Conservation (phyloP, 176 grass and related monocot species). For the Triticum aestivum region DNA sequence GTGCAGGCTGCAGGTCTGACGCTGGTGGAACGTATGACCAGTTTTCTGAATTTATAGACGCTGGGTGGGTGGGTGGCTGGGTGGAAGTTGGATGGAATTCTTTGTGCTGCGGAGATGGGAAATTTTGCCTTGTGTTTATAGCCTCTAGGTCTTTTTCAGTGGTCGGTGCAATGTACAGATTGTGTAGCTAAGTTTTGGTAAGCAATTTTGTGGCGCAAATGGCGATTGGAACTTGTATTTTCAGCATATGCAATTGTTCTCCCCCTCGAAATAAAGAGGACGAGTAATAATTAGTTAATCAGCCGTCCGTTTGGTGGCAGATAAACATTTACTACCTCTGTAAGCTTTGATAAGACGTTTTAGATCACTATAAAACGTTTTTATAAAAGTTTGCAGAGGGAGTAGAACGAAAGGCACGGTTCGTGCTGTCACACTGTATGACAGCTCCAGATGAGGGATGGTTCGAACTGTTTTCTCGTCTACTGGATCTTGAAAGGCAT, state of each 20-base stretch:
- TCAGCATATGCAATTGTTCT: not conserved
- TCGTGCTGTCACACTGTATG: too few relatives aligned
- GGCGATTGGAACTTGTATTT: not conserved
- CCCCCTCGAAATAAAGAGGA: constrained; percentile 26
- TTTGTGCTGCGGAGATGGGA: not conserved
- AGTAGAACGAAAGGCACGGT: too few relatives aligned
- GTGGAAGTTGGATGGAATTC: constrained; percentile 14
- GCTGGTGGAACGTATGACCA: not conserved
- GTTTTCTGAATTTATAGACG: not conserved
- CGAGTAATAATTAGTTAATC: not conserved
- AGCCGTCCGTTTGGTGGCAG: not conserved
- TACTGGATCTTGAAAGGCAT: not conserved
- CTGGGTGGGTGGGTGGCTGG: not conserved
- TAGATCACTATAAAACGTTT: too few relatives aligned
- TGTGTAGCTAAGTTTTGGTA: constrained; percentile 9
- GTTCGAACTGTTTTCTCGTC: not conserved
- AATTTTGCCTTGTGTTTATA: constrained; percentile 43
- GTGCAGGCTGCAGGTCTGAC: not conserved
- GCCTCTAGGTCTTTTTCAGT: constrained; percentile 16
- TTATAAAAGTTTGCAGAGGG: too few relatives aligned
- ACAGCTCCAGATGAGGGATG: too few relatives aligned
- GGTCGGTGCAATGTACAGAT: constrained; percentile 3
- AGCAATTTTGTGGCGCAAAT: constrained; percentile 37
- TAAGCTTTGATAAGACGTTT: too few relatives aligned
- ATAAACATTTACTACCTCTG: not conserved